Conservation (phyloP, 306 rosid species). For the Cucurbita maxima region DNA sequence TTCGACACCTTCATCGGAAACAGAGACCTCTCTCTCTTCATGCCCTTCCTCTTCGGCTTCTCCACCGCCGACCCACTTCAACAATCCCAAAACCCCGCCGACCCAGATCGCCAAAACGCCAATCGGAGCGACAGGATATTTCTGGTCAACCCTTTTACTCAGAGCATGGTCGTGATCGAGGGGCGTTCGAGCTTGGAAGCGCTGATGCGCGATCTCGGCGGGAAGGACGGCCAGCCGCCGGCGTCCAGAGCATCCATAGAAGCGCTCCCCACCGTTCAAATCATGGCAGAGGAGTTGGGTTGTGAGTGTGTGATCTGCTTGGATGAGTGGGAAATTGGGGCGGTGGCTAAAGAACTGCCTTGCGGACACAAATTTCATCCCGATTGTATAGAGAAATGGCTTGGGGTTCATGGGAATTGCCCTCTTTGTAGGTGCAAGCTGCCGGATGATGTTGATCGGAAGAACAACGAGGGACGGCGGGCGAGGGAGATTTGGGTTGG, state of each 20-base stretch:
- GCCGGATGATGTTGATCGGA: conserved; percentile 41
- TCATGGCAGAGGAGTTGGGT: conserved; percentile 7
- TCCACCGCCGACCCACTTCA: background rate
- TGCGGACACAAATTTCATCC: conserved; percentile 60
- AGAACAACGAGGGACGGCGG: conserved; percentile 20
- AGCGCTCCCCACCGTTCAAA: conserved; percentile 27
- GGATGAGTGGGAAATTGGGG: conserved; percentile 44
- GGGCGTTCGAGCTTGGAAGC: conserved; percentile 36
- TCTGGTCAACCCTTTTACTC: conserved; percentile 43
- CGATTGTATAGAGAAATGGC: conserved; percentile 58
- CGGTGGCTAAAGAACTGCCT: conserved; percentile 45
- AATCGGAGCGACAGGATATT: conserved; percentile 23
- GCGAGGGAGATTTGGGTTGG: conserved; percentile 50
- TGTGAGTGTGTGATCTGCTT: conserved; percentile 62
- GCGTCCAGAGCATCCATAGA: conserved; percentile 63
- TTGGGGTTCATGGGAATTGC: conserved; percentile 64
- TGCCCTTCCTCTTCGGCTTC: conserved; percentile 48
- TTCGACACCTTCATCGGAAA: conserved; percentile 30
- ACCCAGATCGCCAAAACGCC: background rate
- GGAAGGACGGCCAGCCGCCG: conserved; percentile 46
- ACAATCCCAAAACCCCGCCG: background rate
- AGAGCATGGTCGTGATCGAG: conserved; percentile 44
- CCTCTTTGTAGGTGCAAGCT: conserved; percentile 64
- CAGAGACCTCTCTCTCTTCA: conserved; percentile 33
- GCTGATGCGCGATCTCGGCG: conserved; percentile 25